Conservation (phyloP, 116 monocot species). For the Trichopus zeylanicus region DNA sequence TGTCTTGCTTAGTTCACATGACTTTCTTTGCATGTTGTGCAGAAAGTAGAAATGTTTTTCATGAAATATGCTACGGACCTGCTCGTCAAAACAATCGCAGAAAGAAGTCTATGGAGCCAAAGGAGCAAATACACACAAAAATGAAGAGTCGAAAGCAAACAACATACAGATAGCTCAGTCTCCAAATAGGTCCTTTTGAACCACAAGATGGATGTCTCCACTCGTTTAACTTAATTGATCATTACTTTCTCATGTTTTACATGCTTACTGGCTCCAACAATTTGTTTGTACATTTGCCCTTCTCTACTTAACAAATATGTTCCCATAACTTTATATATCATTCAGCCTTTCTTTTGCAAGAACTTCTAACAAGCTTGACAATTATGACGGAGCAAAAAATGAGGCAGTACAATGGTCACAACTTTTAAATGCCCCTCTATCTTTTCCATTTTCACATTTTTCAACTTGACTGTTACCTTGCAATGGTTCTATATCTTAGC, state of each 20-base stretch:
- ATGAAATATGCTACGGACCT: background rate
- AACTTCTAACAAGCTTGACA: background rate
- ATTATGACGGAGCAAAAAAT: background rate
- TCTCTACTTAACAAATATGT: too few relatives aligned
- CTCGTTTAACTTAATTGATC: too few relatives aligned
- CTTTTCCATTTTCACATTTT: background rate
- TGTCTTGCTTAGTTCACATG: too few relatives aligned
- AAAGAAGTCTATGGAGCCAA: background rate
- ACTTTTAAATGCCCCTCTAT: background rate
- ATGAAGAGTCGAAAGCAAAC: background rate
- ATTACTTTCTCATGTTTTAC: too few relatives aligned
- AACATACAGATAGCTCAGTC: too few relatives aligned
- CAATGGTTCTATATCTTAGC: background rate
- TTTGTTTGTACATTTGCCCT: too few relatives aligned
- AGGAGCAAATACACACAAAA: background rate
- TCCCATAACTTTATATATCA: background rate
- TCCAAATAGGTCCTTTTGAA: too few relatives aligned
- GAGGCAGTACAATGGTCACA: background rate
- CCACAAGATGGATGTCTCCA: too few relatives aligned
- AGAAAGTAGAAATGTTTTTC: background rate
- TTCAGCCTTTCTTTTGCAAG: background rate
- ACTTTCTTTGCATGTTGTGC: too few relatives aligned
- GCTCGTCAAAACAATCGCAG: background rate
- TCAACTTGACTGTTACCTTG: too few relatives aligned
- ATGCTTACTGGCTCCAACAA: too few relatives aligned